Evolutionary conservation across 176 grass and related monocot genomes (phyloP).

Genomic region (Hordeum vulgare): MorexV3_pseudomolecules_assembly NC_058518.1:494868333-494868832

Average conservation of each 20-base stretch:
- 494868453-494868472: background rate
- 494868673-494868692: background rate
- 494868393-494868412: background rate
- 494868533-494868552: background rate
- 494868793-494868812: background rate
- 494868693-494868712: background rate
- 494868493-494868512: background rate
- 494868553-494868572: no score
- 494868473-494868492: background rate
- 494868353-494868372: background rate
- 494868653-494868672: background rate
- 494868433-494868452: background rate
- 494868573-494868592: background rate
- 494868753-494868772: background rate
- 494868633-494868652: background rate
- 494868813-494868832: background rate
- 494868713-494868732: background rate
- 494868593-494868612: background rate
- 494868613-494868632: background rate
- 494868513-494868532: background rate
- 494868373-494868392: background rate
- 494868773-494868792: background rate
- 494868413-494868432: background rate
- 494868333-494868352: background rate
- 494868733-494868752: background rate